These are phyloP conservation scores for Eimeria zaria DNA, from an alignment of 169 alveolate genomes.

Conservation along the genomic window DNA sequence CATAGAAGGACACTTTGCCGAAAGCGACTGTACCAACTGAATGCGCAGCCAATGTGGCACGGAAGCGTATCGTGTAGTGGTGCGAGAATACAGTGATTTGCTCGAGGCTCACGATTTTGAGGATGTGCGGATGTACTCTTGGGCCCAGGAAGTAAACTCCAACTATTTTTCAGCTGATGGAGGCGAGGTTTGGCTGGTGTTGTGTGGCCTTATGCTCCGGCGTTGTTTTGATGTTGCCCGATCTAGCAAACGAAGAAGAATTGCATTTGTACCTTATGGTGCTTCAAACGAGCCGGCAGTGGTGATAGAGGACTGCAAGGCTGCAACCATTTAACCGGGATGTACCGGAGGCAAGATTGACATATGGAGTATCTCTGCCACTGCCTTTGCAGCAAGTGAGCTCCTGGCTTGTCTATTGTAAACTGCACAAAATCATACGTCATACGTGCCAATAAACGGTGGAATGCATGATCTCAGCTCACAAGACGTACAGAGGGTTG, in stretches of 20 bases:
- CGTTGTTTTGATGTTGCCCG: neutral
- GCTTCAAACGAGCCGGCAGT: neutral
- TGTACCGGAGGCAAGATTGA: neutral
- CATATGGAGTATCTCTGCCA: neutral
- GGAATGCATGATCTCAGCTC: neutral
- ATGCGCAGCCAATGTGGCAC: neutral
- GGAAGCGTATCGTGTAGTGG: neutral
- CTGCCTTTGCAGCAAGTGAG: neutral
- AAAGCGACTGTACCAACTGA: neutral
- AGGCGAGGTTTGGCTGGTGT: neutral
- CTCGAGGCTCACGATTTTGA: neutral
- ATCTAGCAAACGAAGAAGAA: neutral
- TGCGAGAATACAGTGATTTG: neutral
- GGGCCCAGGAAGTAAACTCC: neutral
- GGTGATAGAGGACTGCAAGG: neutral
- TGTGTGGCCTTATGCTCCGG: neutral
- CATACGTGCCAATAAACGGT: neutral
- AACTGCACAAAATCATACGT: neutral
- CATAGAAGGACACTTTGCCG: neutral
- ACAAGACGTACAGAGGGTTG: neutral
- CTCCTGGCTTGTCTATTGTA: neutral
- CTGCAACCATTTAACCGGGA: neutral
- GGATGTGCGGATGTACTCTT: neutral
- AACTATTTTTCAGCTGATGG: neutral
- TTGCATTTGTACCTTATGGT: neutral